Conservation (phyloP, 495 filamentous ascomycete genomes). For the Neurospora sp. region DNA sequence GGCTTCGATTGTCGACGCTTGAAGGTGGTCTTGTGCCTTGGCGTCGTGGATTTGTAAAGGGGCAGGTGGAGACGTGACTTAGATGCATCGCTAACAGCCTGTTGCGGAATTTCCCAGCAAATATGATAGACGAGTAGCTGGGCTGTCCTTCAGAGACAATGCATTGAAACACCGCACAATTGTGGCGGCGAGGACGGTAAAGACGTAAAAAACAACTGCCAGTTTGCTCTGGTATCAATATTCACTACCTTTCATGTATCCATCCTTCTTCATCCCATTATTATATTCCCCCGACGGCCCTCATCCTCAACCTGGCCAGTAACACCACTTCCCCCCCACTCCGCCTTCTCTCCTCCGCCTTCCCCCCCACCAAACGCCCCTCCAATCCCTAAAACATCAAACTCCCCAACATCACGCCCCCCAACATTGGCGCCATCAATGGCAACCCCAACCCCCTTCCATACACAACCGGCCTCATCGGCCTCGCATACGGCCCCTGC, state of each 20-base stretch:
- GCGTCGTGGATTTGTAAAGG: too few species aligned
- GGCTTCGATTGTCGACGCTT: too few species aligned
- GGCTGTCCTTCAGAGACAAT: too few species aligned
- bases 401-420: background rate
- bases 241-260: background rate
- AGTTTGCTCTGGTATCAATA: background rate
- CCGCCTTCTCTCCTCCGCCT: background rate
- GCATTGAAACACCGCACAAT: too few species aligned
- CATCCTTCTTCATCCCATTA: background rate
- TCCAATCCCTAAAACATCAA: slow-evolving; percentile 6
- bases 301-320: background rate
- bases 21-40: too few species aligned
- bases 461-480: background rate
- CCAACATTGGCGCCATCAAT: slow-evolving; percentile 4
- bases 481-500: slow-evolving; percentile 1
- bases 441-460: background rate
- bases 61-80: too few species aligned
- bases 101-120: too few species aligned
- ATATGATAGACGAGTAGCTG: too few species aligned
- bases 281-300: background rate
- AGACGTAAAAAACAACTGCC: too few species aligned
- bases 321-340: background rate
- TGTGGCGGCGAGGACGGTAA: too few species aligned
- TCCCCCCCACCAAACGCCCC: slow-evolving; percentile 5
- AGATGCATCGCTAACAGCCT: too few species aligned